These are phyloP conservation scores for Thielaviopsis cerberus DNA, from an alignment of 2,329 filamentous ascomycete species.

Conservation along the genomic window DNA sequence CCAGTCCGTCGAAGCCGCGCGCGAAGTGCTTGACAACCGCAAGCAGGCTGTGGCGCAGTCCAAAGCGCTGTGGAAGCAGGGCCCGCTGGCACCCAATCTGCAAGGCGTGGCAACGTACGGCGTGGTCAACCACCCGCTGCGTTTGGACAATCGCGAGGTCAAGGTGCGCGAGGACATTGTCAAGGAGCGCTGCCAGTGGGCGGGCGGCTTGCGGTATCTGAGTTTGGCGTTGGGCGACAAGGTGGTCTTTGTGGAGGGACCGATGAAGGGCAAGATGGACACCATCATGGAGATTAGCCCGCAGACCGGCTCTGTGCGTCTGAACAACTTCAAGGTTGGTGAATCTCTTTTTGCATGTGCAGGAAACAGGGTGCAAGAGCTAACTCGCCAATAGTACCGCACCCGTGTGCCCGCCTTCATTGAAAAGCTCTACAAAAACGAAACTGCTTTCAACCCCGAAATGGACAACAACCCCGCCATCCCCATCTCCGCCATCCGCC, in stretches of 20 bases:
- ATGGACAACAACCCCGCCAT: slow-evolving; percentile 34
- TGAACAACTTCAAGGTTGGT: slow-evolving; percentile 45
- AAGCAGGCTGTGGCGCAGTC: slow-evolving; percentile 19
- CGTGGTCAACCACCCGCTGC: slow-evolving; percentile 19
- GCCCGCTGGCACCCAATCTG: slow-evolving; percentile 57
- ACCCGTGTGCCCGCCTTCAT: slow-evolving; percentile 11
- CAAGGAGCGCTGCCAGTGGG: slow-evolving; percentile 32
- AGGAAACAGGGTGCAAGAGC: slow-evolving; percentile 14
- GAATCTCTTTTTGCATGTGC: slow-evolving; percentile 17
- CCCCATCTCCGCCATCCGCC: slow-evolving; percentile 53
- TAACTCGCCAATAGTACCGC: slow-evolving; percentile 16
- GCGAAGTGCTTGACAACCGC: slow-evolving; percentile 13
- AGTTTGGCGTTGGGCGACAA: slow-evolving; percentile 54
- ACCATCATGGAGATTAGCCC: slow-evolving; percentile 39
- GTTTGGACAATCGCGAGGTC: slow-evolving; percentile 16
- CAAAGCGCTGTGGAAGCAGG: slow-evolving; percentile 57
- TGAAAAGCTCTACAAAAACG: slow-evolving; percentile 19
- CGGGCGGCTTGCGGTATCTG: slow-evolving; percentile 35
- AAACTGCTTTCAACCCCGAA: slow-evolving; percentile 20
- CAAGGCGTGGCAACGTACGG: slow-evolving; percentile 50
- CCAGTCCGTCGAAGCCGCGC: slow-evolving; percentile 16
- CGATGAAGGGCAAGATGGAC: slow-evolving; percentile 70
- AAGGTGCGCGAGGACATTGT: slow-evolving; percentile 19
- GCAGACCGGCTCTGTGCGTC: slow-evolving; percentile 36
- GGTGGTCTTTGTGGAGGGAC: slow-evolving; percentile 62